Evolutionary conservation across 176 grass and related monocot species (phyloP).

Genomic region (Triticum urartu): DNA sequence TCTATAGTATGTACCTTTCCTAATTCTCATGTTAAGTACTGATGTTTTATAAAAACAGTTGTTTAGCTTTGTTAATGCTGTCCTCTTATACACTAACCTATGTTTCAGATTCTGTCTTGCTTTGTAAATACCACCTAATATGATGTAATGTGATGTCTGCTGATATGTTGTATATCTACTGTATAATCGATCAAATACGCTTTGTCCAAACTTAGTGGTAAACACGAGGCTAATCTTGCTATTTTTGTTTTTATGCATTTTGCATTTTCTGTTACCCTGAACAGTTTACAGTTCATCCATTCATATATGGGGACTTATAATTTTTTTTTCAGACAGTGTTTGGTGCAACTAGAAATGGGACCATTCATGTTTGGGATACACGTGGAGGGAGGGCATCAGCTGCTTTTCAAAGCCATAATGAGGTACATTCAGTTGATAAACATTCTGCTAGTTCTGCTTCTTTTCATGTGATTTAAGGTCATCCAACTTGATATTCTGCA

Average conservation of each 20-base stretch:
- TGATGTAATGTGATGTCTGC: background rate
- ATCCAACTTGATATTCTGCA: background rate
- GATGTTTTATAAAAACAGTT: background rate
- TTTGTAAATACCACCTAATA: background rate
- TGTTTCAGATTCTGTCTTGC: background rate
- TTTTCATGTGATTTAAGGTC: background rate
- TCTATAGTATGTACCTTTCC: background rate
- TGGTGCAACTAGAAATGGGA: conserved; percentile 72
- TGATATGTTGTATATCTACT: conserved; percentile 16
- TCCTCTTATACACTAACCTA: background rate
- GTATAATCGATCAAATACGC: background rate
- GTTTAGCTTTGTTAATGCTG: background rate
- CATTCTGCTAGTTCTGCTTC: conserved; percentile 15
- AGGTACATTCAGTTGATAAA: conserved; percentile 38
- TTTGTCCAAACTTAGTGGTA: conserved; percentile 1
- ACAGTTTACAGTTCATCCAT: background rate
- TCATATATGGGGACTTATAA: background rate
- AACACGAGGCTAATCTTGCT: background rate
- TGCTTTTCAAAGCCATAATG: conserved; percentile 90
- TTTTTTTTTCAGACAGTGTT: conserved; percentile 64
- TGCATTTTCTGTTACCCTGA: conserved; percentile 15
- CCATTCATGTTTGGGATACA: conserved; percentile 82
- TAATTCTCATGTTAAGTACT: conserved; percentile 4
- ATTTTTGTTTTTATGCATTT: background rate
- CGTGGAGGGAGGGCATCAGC: conserved; percentile 78